These are phyloP conservation scores for Begonia loranthoides DNA, from an alignment of 306 rosid species.

Conservation along the genomic window DNA sequence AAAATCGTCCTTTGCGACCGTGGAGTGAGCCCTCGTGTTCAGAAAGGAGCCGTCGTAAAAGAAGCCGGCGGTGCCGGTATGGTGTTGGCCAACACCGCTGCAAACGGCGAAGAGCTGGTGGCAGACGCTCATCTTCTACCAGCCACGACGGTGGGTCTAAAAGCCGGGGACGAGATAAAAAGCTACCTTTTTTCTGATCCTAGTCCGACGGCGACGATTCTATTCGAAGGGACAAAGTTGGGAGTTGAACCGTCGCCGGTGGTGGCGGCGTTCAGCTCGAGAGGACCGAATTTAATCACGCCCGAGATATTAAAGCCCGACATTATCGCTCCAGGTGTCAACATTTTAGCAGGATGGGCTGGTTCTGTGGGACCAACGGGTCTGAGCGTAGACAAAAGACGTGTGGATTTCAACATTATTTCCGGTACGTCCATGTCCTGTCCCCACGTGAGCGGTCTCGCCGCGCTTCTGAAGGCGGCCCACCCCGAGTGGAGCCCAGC, in stretches of 20 bases:
- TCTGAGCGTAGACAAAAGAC: constrained; percentile 29
- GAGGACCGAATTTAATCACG: constrained; percentile 55
- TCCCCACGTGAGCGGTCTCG: constrained; percentile 74
- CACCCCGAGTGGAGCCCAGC: constrained; percentile 84
- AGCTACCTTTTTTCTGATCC: constrained; percentile 28
- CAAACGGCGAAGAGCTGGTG: constrained; percentile 47
- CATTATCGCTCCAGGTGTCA: constrained; percentile 71
- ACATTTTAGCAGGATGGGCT: constrained; percentile 61
- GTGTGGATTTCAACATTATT: constrained; percentile 64
- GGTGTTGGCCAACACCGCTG: constrained; percentile 38
- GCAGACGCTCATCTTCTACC: constrained; percentile 64
- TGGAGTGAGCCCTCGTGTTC: constrained; percentile 31
- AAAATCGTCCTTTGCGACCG: constrained; percentile 68
- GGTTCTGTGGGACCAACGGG: constrained; percentile 26
- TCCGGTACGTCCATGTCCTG: constrained; percentile 96
- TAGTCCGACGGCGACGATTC: constrained; percentile 31
- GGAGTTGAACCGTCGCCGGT: constrained; percentile 60
- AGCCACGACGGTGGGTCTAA: constrained; percentile 38
- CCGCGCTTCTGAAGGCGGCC: constrained; percentile 44
- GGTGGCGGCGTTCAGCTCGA: constrained; percentile 66
- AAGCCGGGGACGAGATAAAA: constrained; percentile 24
- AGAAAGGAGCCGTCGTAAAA: constrained; percentile 52
- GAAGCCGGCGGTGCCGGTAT: constrained; percentile 65
- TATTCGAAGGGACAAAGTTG: constrained; percentile 45
- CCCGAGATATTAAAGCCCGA: constrained; percentile 64